Conservation (phyloP, 345 rosid species). For the Euphorbia lathyris region DNA sequence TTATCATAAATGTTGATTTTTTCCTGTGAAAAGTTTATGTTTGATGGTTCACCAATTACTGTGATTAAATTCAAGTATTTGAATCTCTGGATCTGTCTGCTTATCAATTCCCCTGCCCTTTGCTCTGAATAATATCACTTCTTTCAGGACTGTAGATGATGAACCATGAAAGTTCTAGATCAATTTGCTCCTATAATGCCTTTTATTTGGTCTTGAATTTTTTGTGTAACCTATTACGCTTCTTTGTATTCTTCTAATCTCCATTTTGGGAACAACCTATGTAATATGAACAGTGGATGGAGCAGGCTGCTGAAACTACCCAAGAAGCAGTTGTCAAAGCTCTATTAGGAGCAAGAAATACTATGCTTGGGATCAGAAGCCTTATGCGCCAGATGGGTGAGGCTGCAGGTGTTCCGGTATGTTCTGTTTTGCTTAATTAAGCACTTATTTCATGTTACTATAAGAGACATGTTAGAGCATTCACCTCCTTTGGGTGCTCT, state of each 20-base stretch:
- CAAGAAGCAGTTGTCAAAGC: slow-evolving; percentile 56
- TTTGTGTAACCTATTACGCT: background rate
- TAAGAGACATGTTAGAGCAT: background rate
- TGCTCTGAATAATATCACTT: slow-evolving; percentile 1
- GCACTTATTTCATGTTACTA: slow-evolving; percentile 1
- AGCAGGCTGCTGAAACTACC: slow-evolving; percentile 51
- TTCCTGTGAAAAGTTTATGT: background rate
- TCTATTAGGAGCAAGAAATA: slow-evolving; percentile 65
- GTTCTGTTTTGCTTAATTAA: slow-evolving; percentile 9
- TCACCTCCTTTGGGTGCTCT: slow-evolving; percentile 1
- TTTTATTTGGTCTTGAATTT: background rate
- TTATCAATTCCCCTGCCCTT: background rate
- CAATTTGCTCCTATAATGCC: background rate
- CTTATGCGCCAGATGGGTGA: slow-evolving; percentile 83
- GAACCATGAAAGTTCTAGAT: background rate
- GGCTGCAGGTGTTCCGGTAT: slow-evolving; percentile 81
- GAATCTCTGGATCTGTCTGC: background rate
- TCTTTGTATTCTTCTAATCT: background rate
- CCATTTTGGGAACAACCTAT: slow-evolving; percentile 17
- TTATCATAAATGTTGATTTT: background rate
- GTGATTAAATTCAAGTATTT: background rate
- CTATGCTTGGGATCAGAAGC: slow-evolving; percentile 70
- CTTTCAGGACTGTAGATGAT: background rate
- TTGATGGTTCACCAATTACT: too few relatives aligned
- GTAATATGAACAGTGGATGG: slow-evolving; percentile 69